Evolutionary conservation across 192 early-diverging fungal species (phyloP).

Genomic region (Powellomyces hirtus): DNA sequence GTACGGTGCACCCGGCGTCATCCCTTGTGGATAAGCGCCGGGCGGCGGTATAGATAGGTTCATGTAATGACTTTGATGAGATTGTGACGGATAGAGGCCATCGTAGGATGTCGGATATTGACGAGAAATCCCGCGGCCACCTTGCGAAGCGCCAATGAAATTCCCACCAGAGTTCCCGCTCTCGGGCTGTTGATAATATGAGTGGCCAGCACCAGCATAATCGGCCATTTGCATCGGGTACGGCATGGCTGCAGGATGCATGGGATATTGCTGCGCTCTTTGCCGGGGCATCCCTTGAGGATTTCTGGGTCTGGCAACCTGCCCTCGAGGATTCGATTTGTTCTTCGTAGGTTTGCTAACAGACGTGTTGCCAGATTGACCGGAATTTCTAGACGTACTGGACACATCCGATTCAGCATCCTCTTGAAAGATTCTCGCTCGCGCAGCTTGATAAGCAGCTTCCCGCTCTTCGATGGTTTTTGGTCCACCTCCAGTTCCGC

Average conservation of each 20-base stretch:
- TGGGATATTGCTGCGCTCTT: constrained; percentile 2
- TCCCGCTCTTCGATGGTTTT: constrained; percentile 66
- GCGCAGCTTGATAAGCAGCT: constrained; percentile 66
- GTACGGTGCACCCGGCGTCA: neutral
- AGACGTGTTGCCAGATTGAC: constrained; percentile 7
- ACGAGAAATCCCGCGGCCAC: neutral
- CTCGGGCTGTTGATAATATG: too few species aligned
- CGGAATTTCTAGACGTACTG: constrained; percentile 13
- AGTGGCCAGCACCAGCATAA: too few species aligned
- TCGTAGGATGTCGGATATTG: neutral
- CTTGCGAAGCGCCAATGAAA: neutral
- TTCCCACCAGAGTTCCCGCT: too few species aligned
- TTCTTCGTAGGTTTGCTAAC: neutral
- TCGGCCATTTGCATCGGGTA: too few species aligned
- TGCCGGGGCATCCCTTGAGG: neutral
- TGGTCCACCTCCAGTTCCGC: constrained; percentile 42
- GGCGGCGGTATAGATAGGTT: neutral
- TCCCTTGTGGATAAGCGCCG: neutral
- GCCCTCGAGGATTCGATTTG: neutral
- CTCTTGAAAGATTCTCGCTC: constrained; percentile 70
- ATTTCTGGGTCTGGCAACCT: constrained; percentile 2
- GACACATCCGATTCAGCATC: constrained; percentile 30
- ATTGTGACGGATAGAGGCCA: neutral
- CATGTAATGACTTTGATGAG: neutral
- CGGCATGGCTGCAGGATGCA: too few species aligned